phyloP scores from a whole-genome alignment of 768 basidiomycete species.

The Imleria badia region DNA sequence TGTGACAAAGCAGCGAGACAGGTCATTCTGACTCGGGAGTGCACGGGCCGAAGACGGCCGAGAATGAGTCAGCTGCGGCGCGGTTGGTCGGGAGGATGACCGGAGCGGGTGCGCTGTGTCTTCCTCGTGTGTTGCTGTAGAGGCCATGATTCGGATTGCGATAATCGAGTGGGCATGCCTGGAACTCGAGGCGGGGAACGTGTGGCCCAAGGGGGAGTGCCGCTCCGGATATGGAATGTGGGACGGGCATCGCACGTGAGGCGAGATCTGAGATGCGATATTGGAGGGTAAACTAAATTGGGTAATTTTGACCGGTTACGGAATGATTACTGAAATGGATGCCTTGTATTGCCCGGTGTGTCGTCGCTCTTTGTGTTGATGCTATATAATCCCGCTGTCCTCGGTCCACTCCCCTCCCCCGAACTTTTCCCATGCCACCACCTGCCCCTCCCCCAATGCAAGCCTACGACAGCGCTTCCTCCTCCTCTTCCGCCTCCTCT shows the following conservation, averaged over 20 bases:
- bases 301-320: slow-evolving; percentile 21
- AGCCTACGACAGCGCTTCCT: slow-evolving; percentile 20
- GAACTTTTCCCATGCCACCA: neutral
- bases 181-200: slow-evolving; percentile 33
- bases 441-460: slow-evolving; percentile 10
- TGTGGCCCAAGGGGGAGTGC: slow-evolving; percentile 16
- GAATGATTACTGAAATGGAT: slow-evolving; percentile 31
- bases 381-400: slow-evolving; percentile 32
- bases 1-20: slow-evolving; percentile 19
- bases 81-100: neutral
- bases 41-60: slow-evolving; percentile 7
- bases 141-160: slow-evolving; percentile 24
- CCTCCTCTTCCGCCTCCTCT: slow-evolving; percentile 17
- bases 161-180: slow-evolving; percentile 32
- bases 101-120: slow-evolving; percentile 3
- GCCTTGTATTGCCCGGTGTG: slow-evolving; percentile 23
- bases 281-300: slow-evolving; percentile 14
- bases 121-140: neutral
- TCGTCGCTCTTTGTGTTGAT: slow-evolving; percentile 29
- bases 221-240: slow-evolving; percentile 13
- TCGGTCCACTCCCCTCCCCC: slow-evolving; percentile 13
- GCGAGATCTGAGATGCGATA: slow-evolving; percentile 31
- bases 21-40: slow-evolving; percentile 2
- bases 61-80: slow-evolving; percentile 17
- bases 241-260: slow-evolving; percentile 25